phyloP scores from a whole-genome alignment of 768 basidiomycete species.

The Pholiota conissans region DNA sequence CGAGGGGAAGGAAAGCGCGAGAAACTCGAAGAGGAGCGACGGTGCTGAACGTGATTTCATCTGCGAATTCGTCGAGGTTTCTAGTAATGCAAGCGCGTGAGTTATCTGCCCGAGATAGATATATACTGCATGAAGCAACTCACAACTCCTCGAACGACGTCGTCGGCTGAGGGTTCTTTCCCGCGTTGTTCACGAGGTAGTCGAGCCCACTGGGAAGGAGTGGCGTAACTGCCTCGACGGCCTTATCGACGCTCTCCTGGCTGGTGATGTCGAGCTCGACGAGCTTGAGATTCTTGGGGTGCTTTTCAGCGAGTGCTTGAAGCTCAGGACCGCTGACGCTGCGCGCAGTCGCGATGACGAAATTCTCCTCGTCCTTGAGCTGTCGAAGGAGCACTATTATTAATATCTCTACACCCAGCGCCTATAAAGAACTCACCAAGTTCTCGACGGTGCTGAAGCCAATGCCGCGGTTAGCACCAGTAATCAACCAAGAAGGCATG shows the following conservation, averaged over 20 bases:
- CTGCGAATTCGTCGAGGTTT: background rate
- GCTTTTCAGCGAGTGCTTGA: too few species aligned
- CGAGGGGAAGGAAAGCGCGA: too few species aligned
- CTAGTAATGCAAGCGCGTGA: background rate
- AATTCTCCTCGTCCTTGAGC: too few species aligned
- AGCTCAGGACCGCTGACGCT: too few species aligned
- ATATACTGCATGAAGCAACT: background rate
- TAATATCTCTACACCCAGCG: background rate
- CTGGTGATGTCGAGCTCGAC: background rate
- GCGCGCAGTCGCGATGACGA: too few species aligned
- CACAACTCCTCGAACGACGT: background rate
- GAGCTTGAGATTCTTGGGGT: background rate
- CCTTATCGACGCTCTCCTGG: background rate
- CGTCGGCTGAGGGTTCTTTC: too few species aligned
- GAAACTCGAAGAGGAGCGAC: background rate
- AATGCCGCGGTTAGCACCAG: too few species aligned
- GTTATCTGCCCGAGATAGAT: background rate
- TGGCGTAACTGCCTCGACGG: background rate
- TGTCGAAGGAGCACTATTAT: background rate
- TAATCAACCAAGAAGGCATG: too few species aligned
- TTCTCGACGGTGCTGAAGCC: too few species aligned
- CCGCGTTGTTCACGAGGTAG: too few species aligned
- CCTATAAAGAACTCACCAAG: too few species aligned
- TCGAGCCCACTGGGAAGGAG: background rate
- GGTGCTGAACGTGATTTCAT: background rate